Evolutionary conservation across 768 basidiomycete genomes (phyloP), one percentile per base, ranked within the genome.

Genomic region (Cystoderma amianthinum): DNA sequence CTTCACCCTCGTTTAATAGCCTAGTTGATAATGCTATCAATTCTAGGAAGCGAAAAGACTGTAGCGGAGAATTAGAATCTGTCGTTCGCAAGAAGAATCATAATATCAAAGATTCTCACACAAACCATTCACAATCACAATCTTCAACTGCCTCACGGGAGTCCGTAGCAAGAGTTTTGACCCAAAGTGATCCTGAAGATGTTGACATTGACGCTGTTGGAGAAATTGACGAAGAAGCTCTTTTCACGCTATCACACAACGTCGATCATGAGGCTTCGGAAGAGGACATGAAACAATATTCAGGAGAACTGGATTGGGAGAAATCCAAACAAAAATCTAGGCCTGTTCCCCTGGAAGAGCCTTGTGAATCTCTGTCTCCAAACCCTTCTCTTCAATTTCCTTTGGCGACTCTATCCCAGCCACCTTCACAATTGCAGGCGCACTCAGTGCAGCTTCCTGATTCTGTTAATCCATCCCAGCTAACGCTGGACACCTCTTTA

Each of bases 1-100:
- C 49, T 24, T 59, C 60, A 25, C 53, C 61, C 18, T 36, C 48
- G 2, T 56, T 55, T 39, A 56, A 41, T 36, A 17, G 36, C 4
- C 19, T 50, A n/a, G 46, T 53, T 11, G 34, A 28, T n/a, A 45
- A 44, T 37, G 45, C 43, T 22, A 35, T 44, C n/a, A 10, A 20
- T 23, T 20, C 5, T 22, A 18, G 21, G 19, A 16, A 22, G 21
- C 16, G 21, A 5, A 23, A 23, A 36, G 25, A 28, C 7, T 7
- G 25, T 7, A 7, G 25, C n/a, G 25, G n/a, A 28, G n/a, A n/a
- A n/a, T n/a, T 7, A n/a, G 25, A n/a, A n/a, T n/a, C n/a, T n/a
- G n/a, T n/a, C 9, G 10, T 9, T 9, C 28, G 28, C 28, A 30
- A 36, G 34, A 36, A 7, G 25, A 28, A 28, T 28, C 25, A 28